Conservation (phyloP, 2,329 filamentous ascomycete genomes). For the Myriosclerotinia duriaeana region DNA sequence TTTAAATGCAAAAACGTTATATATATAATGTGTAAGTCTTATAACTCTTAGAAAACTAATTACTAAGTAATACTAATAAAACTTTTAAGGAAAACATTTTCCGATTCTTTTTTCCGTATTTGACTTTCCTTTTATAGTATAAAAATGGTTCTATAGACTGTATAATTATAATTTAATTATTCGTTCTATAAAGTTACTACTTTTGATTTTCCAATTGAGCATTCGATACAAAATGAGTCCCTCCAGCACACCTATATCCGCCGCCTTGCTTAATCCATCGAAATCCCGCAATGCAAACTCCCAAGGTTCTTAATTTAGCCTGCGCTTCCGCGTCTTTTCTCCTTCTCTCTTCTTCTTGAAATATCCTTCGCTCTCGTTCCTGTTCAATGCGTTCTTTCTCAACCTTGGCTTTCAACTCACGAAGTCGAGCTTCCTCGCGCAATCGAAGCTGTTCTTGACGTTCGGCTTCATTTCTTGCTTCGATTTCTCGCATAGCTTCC, state of each 20-base stretch:
- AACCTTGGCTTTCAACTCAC: conserved; percentile 38
- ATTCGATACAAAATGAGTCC: conserved; percentile 55
- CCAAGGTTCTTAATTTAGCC: conserved; percentile 52
- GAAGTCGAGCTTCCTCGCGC: conserved; percentile 38
- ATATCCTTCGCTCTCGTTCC: conserved; percentile 43
- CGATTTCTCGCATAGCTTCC: conserved; percentile 25
- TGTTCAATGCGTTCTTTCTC: conserved; percentile 36
- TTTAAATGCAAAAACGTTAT: too few relatives aligned
- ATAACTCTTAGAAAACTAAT: too few relatives aligned
- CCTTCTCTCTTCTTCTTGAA: conserved; percentile 44
- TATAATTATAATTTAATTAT: too few relatives aligned
- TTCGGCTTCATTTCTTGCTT: conserved; percentile 22
- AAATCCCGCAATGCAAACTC: conserved; percentile 57
- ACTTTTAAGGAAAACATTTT: too few relatives aligned
- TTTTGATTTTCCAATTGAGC: conserved; percentile 34
- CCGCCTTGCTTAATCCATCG: conserved; percentile 58
- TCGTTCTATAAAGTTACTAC: too few relatives aligned
- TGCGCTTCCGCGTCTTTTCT: conserved; percentile 46
- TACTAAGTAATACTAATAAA: too few relatives aligned
- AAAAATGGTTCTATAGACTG: too few relatives aligned
- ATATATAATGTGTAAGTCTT: too few relatives aligned
- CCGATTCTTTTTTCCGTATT: too few relatives aligned
- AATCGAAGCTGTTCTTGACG: conserved; percentile 21
- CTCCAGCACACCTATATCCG: conserved; percentile 64
- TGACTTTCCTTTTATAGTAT: too few relatives aligned